Base-by-base conservation (phyloP, 2,329 filamentous ascomycete genomes). In the Aspergillus vadensis region DNA sequence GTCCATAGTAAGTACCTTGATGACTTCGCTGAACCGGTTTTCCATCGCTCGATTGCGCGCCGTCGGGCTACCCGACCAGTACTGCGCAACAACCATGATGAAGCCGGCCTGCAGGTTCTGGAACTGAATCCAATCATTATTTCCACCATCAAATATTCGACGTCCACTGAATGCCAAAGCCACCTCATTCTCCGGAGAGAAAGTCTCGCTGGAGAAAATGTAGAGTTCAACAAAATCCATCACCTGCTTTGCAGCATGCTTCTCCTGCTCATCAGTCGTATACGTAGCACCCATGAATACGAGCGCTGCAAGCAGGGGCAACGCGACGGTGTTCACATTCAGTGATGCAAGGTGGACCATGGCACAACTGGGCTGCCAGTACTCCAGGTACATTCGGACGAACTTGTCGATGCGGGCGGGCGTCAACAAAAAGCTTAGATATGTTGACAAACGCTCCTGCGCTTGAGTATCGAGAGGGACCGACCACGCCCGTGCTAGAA, bases 281-380 rank as follows among this genome's bases (percentile, higher is more conserved):
- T 81, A 81, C 70, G 80, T 79, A 0, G 79, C 78, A 4, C 80
- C 80, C 67, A 79, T 76, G 55, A 81, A 74, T 0, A 74, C 67
- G 5, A 82, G 67, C 1, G 76, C 71, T 1, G 77, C 70, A 4
- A 82, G 68, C 5, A 82, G 66, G 1, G 75, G 71, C 30, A 76
- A 62, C 2, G 77, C 67, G 3, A 72, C 72, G 1, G 69, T 70
- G 14, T 78, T 72, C 2, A 75, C 69, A 57, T 78, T 70, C 55
- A 82, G 81, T 0, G 77, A 74, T 5, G 77, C 73, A 8, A 67
- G 62, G 63, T 82, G 79, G 4, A 82, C 65, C 27, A 82, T 76
- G 0, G 78, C 68, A 57, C 76, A 79, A 57, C 78, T 79, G 2
- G 74, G 74, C 36, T 82, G 79, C 75, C 80, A 81, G 59, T 75